Percentiles rank a stretch among this genome's conserved stretches.
phyloP scores from a whole-genome alignment of 1,139 yeast genomes.

The Blastobotrys indianensis region DNA sequence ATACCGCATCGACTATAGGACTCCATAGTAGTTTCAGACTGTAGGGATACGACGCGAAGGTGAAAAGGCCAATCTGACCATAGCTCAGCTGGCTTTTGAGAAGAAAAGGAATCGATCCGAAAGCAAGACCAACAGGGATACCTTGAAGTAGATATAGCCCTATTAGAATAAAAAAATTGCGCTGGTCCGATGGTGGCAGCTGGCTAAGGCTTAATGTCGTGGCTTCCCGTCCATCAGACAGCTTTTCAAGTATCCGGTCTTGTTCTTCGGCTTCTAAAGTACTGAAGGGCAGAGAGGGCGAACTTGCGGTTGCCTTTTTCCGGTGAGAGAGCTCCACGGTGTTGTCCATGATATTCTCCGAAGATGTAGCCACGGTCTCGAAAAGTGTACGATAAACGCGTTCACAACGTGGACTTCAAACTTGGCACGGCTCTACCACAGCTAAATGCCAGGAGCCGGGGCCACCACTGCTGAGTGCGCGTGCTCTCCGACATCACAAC shows the following conservation, averaged over 20 bases:
- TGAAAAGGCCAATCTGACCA: slow-evolving; percentile 84
- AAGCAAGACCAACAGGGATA: slow-evolving; percentile 90
- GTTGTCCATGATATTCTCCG: background rate
- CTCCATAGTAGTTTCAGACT: slow-evolving; percentile 90
- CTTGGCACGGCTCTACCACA: no score
- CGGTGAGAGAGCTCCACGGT: slow-evolving; percentile 21
- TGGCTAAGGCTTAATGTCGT: slow-evolving; percentile 17
- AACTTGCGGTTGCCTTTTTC: slow-evolving; percentile 14
- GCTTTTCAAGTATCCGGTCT: background rate
- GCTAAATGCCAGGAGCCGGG: no score
- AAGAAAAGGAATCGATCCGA: slow-evolving; percentile 92
- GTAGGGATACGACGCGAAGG: slow-evolving; percentile 91
- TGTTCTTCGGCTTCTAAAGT: slow-evolving; percentile 9
- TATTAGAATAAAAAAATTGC: slow-evolving; percentile 67
- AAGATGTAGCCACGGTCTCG: no score
- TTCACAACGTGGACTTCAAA: no score
- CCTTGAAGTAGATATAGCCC: slow-evolving; percentile 82
- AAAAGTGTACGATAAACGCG: no score
- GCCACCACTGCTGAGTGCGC: no score
- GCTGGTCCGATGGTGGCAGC: slow-evolving; percentile 34
- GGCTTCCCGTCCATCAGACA: background rate
- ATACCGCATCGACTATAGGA: slow-evolving; percentile 89
- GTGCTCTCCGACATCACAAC: no score
- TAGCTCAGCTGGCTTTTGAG: slow-evolving; percentile 77
- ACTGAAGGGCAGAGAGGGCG: slow-evolving; percentile 16